Conservation (phyloP, 2,329 filamentous ascomycete species). For the Pseudocercospora ulei region DNA sequence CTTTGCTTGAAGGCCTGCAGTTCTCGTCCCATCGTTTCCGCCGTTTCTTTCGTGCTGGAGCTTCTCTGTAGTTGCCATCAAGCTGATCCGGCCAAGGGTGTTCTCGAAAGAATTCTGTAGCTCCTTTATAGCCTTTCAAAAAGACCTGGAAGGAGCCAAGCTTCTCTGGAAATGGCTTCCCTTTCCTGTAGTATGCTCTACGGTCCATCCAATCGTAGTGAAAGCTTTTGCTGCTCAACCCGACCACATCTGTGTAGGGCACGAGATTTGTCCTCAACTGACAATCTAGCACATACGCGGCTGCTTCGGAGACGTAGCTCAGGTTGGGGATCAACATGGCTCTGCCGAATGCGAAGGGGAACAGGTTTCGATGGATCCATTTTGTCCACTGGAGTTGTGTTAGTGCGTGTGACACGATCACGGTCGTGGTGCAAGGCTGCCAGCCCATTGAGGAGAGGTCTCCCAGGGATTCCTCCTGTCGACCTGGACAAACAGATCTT, state of each 20-base stretch:
- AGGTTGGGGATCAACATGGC: slow-evolving; percentile 94
- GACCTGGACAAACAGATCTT: no score
- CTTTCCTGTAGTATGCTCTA: slow-evolving; percentile 74
- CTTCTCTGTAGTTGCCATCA: slow-evolving; percentile 53
- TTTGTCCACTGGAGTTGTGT: slow-evolving; percentile 68
- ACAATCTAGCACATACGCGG: slow-evolving; percentile 86
- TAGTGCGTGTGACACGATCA: no score
- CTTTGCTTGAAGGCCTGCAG: slow-evolving; percentile 56
- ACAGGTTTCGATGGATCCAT: slow-evolving; percentile 96
- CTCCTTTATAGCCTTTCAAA: slow-evolving; percentile 91
- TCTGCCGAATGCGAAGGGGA: slow-evolving; percentile 92
- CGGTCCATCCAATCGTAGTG: slow-evolving; percentile 98
- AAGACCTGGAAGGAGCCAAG: slow-evolving; percentile 96
- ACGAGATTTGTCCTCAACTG: slow-evolving; percentile 86
- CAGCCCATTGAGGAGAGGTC: no score
- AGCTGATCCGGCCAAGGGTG: slow-evolving; percentile 95
- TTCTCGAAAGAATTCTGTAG: slow-evolving; percentile 87
- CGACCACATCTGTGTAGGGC: slow-evolving; percentile 91
- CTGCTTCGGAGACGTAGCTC: slow-evolving; percentile 94
- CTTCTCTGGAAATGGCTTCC: slow-evolving; percentile 78
- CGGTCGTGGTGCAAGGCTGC: no score
- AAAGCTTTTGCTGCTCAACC: slow-evolving; percentile 90
- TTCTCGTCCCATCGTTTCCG: slow-evolving; percentile 72
- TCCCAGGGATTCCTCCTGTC: no score
- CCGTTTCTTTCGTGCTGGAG: slow-evolving; percentile 54